Evolutionary conservation across 2,329 filamentous ascomycete genomes (phyloP), one percentile per base, ranked within the genome.

Genomic region (Alternaria sp.): DNA sequence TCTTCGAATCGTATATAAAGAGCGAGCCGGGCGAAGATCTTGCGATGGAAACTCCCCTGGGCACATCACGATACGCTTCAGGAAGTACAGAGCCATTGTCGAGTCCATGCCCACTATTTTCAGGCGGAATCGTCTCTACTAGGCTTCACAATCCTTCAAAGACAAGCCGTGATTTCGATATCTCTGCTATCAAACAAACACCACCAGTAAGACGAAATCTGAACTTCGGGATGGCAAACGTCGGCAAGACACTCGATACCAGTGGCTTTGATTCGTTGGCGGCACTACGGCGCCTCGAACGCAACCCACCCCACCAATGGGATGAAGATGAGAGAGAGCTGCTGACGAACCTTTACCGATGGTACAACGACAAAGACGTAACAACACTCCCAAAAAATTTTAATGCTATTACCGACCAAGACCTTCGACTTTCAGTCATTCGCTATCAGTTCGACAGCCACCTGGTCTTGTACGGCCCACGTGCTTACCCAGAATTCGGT

Each of bases 381-480:
- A 22, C 12, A 14, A 32, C n/a, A 2, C 64, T 56, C 4, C 48
- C 62, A 0, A n/a, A 39, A 0, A 24, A 62, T 0, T 70, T 68
- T 54, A 70, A 70, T 12, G n/a, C 43, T 0, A 36, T 61, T 3
- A 61, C 59, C 0, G 47, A 47, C 16, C 34, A n/a, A n/a, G 16
- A 38, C 9, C 14, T 38, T 0, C 14, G 16, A n/a, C 34, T 1
- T 52, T 64, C 0, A 8, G 61, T 20, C 12, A 18, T 69, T 0
- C 24, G 43, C 0, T 20, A 24, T 2, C 60, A 70, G 3, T 68
- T 64, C 7, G 48, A 65, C 3, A 34, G 22, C 5, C 51, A 71
- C 8, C 9, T 70, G 0, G 9, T 55, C 0, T 26, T 59, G 0
- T 61, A 55, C 18, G 69, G 67, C 1, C 49, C 43, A 0, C 20